Percentiles rank a stretch among this genome's conserved stretches.
phyloP scores from a whole-genome alignment of 352 stramenopile species.

The Peronospora farinosa region DNA sequence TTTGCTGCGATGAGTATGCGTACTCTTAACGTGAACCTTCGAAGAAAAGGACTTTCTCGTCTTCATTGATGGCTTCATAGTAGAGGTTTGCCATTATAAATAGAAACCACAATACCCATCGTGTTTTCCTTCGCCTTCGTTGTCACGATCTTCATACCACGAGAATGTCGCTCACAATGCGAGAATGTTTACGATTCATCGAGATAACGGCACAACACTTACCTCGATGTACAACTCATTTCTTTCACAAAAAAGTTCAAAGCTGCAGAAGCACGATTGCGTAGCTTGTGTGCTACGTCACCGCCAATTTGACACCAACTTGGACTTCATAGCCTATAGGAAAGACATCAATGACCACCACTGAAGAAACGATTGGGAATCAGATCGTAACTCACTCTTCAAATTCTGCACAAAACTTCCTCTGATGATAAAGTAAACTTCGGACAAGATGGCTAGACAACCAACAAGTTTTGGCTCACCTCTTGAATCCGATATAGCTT shows the following conservation, averaged over 20 bases:
- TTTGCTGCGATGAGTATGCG: slow-evolving; percentile 14
- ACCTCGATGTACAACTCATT: slow-evolving; percentile 54
- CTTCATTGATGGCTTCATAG: slow-evolving; percentile 62
- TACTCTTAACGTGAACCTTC: slow-evolving; percentile 38
- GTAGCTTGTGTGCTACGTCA: slow-evolving; percentile 43
- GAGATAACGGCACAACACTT: slow-evolving; percentile 53
- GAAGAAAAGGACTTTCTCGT: slow-evolving; percentile 63
- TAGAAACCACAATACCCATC: slow-evolving; percentile 69
- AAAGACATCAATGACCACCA: slow-evolving; percentile 47
- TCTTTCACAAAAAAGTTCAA: slow-evolving; percentile 46
- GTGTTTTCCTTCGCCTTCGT: slow-evolving; percentile 37
- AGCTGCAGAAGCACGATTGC: slow-evolving; percentile 67
- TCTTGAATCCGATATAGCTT: slow-evolving; percentile 20
- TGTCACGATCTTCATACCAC: slow-evolving; percentile 43
- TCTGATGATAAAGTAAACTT: too few relatives aligned
- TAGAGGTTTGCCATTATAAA: slow-evolving; percentile 66
- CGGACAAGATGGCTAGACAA: too few relatives aligned
- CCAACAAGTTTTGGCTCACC: too few relatives aligned
- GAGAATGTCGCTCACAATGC: slow-evolving; percentile 27
- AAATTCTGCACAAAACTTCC: too few relatives aligned
- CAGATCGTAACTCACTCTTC: too few relatives aligned
- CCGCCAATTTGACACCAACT: too few relatives aligned
- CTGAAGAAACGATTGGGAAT: too few relatives aligned
- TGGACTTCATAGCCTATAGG: slow-evolving; percentile 58
- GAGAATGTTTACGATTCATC: slow-evolving; percentile 47